phyloP scores from a whole-genome alignment of 2,329 filamentous ascomycete species.

The Metarhizium brunneum region DNA sequence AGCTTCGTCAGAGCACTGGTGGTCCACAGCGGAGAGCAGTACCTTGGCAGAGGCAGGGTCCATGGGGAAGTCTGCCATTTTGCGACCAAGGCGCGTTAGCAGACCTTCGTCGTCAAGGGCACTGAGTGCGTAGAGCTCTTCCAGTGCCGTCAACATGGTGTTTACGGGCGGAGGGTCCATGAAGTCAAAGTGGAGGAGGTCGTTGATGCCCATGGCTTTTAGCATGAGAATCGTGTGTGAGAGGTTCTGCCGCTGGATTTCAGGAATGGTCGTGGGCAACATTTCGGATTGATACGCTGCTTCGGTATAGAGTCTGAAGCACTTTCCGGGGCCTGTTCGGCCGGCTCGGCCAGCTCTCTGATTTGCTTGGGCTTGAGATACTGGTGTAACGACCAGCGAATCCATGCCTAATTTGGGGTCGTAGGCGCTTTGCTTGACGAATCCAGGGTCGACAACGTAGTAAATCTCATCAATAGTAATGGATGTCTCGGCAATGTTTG shows the following conservation, averaged over 20 bases:
- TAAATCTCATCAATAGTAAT: conserved; percentile 98
- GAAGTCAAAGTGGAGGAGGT: conserved; percentile 93
- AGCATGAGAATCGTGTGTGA: conserved; percentile 92
- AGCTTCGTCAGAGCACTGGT: conserved; percentile 87
- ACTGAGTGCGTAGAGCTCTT: conserved; percentile 86
- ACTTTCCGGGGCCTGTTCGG: conserved; percentile 90
- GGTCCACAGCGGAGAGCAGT: conserved; percentile 77
- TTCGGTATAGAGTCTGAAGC: conserved; percentile 92
- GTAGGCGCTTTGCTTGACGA: conserved; percentile 96
- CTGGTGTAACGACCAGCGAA: conserved; percentile 86
- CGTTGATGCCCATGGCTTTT: conserved; percentile 98
- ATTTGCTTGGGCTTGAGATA: conserved; percentile 93
- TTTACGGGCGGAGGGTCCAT: conserved; percentile 98
- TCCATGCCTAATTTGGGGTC: conserved; percentile 98
- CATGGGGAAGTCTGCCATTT: conserved; percentile 99
- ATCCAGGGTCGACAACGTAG: conserved; percentile 94
- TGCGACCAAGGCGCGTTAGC: conserved; percentile 79
- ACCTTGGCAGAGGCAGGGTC: conserved; percentile 87
- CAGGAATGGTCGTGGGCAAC: conserved; percentile 90
- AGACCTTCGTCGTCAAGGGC: conserved; percentile 93
- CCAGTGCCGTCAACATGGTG: conserved; percentile 91
- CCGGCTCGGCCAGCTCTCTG: conserved; percentile 89
- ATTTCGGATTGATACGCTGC: conserved; percentile 94
- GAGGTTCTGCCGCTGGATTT: conserved; percentile 92
- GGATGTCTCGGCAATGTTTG: conserved; percentile 95